A percentile compares a stretch with the other conserved stretches of the same genome.
Conservation (phyloP, 495 filamentous ascomycete species). For the Astrocystis sublimbata region DNA sequence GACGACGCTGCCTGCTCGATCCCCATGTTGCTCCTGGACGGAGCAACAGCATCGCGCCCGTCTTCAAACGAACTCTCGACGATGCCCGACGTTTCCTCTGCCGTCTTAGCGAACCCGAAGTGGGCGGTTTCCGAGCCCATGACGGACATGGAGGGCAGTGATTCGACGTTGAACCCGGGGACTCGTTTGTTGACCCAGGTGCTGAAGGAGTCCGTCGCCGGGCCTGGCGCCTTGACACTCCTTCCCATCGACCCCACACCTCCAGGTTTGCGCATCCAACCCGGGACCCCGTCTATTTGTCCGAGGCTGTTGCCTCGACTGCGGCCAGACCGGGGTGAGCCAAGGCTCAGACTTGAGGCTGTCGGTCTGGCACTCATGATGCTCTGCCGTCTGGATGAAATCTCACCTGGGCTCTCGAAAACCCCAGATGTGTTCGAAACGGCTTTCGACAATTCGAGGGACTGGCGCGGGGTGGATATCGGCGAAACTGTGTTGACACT, state of each 20-base stretch:
- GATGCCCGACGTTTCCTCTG: conserved; percentile 38
- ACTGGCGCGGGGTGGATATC: conserved; percentile 62
- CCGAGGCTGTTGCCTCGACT: conserved; percentile 34
- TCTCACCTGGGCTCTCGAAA: conserved; percentile 36
- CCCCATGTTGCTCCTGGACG: conserved; percentile 38
- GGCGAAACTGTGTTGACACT: conserved; percentile 55
- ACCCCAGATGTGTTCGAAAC: conserved; percentile 37
- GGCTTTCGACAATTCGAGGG: conserved; percentile 57
- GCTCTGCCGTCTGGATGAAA: conserved; percentile 44
- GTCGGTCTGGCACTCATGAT: conserved; percentile 31
- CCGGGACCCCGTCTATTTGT: conserved; percentile 35
- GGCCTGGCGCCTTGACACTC: conserved; percentile 70
- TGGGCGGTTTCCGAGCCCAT: conserved; percentile 51
- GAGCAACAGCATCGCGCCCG: conserved; percentile 37
- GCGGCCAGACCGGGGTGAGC: conserved; percentile 31
- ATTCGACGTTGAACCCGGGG: conserved; percentile 65
- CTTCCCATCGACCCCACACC: conserved; percentile 78
- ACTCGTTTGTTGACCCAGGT: conserved; percentile 75
- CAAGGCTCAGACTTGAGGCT: conserved; percentile 23
- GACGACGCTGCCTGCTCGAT: conserved; percentile 83
- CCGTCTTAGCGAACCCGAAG: conserved; percentile 46
- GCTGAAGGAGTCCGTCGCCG: conserved; percentile 77
- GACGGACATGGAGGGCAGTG: conserved; percentile 54
- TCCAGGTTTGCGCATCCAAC: conserved; percentile 74
- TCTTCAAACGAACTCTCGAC: conserved; percentile 54